phyloP scores from a whole-genome alignment of 2,329 filamentous ascomycete genomes.

The Fusarium sp. region DNA sequence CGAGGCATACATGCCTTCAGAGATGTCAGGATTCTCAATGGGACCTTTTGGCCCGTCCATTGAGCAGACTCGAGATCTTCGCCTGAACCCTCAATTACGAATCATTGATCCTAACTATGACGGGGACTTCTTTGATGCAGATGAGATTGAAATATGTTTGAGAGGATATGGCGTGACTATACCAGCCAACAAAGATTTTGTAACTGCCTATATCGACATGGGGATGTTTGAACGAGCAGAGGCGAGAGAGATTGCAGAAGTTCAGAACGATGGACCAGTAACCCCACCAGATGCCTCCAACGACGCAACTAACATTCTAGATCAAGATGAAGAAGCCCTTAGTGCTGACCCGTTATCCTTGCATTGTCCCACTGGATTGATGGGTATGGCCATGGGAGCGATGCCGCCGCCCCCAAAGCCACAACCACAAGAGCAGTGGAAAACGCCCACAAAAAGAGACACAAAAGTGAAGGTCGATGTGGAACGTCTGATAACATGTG shows the following conservation, averaged over 20 bases:
- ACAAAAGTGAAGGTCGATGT: constrained; percentile 6
- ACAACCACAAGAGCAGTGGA: background rate
- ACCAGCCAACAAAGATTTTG: background rate
- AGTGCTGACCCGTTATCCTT: background rate
- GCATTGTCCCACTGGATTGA: background rate
- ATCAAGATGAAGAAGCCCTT: background rate
- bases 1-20: background rate
- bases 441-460: background rate
- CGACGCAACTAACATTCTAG: background rate
- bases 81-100: background rate
- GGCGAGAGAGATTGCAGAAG: background rate
- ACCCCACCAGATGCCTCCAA: background rate
- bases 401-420: background rate
- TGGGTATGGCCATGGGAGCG: constrained; percentile 5
- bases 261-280: background rate
- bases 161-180: constrained; percentile 11
- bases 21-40: constrained; percentile 12
- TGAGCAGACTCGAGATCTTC: background rate
- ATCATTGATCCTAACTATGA: background rate
- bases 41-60: background rate
- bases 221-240: constrained; percentile 1
- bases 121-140: constrained; percentile 1
- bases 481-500: background rate
- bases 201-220: constrained; percentile 10
- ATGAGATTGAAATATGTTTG: constrained; percentile 7